Evolutionary conservation across 1,284 basidiomycete species (phyloP).

Genomic region (Fomitiporia mediterranea): DNA sequence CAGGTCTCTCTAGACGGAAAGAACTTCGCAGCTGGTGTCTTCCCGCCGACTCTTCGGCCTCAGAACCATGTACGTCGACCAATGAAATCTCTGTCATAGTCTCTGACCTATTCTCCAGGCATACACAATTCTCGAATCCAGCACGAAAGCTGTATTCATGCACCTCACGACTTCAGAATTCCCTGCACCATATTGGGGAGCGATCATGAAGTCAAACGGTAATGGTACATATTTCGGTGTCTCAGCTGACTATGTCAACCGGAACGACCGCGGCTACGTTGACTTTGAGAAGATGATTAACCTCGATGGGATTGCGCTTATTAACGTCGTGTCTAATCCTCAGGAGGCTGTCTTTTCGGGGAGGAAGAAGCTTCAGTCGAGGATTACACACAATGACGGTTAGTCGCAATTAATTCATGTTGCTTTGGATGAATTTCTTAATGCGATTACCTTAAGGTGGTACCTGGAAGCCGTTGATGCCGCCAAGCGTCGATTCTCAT

Average conservation of each 20-base stretch:
- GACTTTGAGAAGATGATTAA: conserved; percentile 99
- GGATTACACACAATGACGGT: conserved; percentile 98
- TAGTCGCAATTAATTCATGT: conserved; percentile 21
- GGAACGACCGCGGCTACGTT: conserved; percentile 82
- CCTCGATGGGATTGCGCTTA: conserved; percentile 90
- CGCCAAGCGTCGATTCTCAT: conserved; percentile 75
- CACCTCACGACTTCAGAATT: conserved; percentile 90
- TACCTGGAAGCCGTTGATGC: conserved; percentile 79
- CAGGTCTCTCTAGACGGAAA: conserved; percentile 91
- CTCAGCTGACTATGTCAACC: conserved; percentile 85
- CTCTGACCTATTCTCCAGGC: conserved; percentile 43
- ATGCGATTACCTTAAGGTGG: conserved; percentile 47
- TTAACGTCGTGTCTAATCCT: conserved; percentile 87
- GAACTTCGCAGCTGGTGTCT: conserved; percentile 79
- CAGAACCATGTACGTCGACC: conserved; percentile 68
- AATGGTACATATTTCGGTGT: conserved; percentile 96
- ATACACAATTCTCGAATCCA: conserved; percentile 93
- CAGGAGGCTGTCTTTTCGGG: conserved; percentile 70
- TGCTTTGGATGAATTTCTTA: background rate
- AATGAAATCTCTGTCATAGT: background rate
- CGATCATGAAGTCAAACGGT: conserved; percentile 94
- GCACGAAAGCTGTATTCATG: conserved; percentile 89
- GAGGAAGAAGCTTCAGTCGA: conserved; percentile 74
- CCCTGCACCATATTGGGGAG: conserved; percentile 79
- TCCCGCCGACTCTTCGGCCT: conserved; percentile 87